phyloP scores from a whole-genome alignment of 75 land plant genomes.

The Pinus taeda region DNA sequence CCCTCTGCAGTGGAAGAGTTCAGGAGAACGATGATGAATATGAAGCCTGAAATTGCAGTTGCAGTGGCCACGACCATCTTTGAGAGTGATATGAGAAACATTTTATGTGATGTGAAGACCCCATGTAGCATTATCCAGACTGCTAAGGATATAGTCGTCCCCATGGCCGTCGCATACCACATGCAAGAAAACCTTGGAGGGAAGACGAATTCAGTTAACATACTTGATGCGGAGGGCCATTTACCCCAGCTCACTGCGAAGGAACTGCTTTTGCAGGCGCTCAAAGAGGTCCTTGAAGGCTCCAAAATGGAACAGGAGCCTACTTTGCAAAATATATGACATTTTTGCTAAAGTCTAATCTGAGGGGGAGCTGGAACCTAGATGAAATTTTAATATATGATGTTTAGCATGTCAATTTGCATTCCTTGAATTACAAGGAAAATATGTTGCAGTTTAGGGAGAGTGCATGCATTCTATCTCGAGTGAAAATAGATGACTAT shows the following conservation, averaged over 20 bases:
- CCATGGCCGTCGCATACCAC: slow-evolving; percentile 36
- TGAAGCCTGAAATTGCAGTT: slow-evolving; percentile 56
- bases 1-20: slow-evolving; percentile 24
- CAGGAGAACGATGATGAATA: slow-evolving; percentile 17
- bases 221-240: slow-evolving; percentile 19
- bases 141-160: slow-evolving; percentile 50
- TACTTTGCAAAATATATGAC: not conserved
- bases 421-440: no score
- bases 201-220: not conserved
- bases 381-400: no score
- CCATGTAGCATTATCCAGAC: slow-evolving; percentile 58
- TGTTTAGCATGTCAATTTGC: no score
- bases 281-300: slow-evolving; percentile 4
- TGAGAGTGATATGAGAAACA: slow-evolving; percentile 35
- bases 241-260: slow-evolving; percentile 25
- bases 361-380: no score
- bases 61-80: slow-evolving; percentile 48
- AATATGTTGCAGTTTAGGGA: no score
- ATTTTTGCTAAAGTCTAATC: not conserved
- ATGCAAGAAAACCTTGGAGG: slow-evolving; percentile 26
- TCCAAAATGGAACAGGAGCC: not conserved
- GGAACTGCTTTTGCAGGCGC: slow-evolving; percentile 8
- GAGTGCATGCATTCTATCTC: no score
- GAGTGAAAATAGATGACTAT: no score
- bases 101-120: slow-evolving; percentile 37